Conservation (phyloP, 306 rosid genomes). For the Echinosophora koreensis region DNA sequence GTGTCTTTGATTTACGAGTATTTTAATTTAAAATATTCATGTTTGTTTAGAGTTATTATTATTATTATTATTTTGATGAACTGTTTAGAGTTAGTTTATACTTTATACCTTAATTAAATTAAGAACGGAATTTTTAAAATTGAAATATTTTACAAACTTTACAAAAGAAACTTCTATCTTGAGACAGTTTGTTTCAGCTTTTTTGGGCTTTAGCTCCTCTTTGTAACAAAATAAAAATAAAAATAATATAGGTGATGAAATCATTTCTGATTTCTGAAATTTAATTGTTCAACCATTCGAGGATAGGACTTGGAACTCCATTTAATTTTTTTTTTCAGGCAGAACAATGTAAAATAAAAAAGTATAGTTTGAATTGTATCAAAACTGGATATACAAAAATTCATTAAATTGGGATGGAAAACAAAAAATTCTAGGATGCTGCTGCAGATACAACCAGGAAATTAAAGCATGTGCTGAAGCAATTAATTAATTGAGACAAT, state of each 20-base stretch:
- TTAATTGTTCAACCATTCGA: background rate
- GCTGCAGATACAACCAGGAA: background rate
- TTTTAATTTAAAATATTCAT: too few species aligned
- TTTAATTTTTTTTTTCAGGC: too few species aligned
- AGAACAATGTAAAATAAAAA: background rate
- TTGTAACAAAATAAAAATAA: too few species aligned
- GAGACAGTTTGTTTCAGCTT: too few species aligned
- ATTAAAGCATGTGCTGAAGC: constrained; percentile 1
- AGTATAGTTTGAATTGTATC: background rate
- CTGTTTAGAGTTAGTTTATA: background rate
- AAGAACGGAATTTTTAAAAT: too few species aligned
- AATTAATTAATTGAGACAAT: background rate
- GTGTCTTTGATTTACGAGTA: too few species aligned
- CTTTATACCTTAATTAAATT: background rate
- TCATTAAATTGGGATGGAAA: background rate
- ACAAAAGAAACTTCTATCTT: background rate
- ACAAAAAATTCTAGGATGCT: background rate
- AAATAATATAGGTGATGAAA: background rate
- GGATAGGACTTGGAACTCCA: background rate
- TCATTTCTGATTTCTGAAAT: background rate
- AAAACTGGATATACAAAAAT: background rate
- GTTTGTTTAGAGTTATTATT: background rate
- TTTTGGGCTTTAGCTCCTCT: too few species aligned
- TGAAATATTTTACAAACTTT: too few species aligned
- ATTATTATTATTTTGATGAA: too few species aligned